Conservation (phyloP, 1,284 basidiomycete species). For the Rhodotorula sp. region DNA sequence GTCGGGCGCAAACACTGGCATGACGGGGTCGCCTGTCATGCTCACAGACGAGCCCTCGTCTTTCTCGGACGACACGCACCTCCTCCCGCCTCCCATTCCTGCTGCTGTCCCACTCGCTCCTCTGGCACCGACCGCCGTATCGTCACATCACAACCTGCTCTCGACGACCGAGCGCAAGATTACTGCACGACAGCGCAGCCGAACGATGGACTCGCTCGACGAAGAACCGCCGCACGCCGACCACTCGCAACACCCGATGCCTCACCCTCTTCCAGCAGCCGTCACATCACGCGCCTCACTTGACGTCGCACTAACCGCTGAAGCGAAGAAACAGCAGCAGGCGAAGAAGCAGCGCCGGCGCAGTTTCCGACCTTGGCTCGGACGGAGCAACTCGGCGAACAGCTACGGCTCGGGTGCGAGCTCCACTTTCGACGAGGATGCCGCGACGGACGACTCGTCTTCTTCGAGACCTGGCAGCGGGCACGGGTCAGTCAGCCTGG, state of each 20-base stretch:
- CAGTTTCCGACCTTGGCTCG: slow-evolving; percentile 9
- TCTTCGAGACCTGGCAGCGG: not conserved
- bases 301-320: not conserved
- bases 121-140: not conserved
- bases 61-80: not conserved
- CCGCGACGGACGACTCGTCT: not conserved
- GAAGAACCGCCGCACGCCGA: slow-evolving; percentile 11
- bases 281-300: not conserved
- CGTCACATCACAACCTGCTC: not conserved
- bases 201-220: slow-evolving; percentile 26
- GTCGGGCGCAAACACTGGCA: not conserved
- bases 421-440: not conserved
- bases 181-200: not conserved
- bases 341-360: slow-evolving; percentile 5
- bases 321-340: not conserved
- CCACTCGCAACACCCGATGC: not conserved
- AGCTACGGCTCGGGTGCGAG: not conserved
- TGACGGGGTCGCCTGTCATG: not conserved
- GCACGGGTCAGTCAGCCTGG: not conserved
- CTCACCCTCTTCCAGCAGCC: not conserved
- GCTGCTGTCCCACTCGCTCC: not conserved
- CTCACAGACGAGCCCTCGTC: not conserved
- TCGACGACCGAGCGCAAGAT: not conserved
- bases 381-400: slow-evolving; percentile 9
- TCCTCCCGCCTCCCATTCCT: not conserved